phyloP scores from a whole-genome alignment of 192 early-diverging fungal species.

The Coemansia aciculifera region DNA sequence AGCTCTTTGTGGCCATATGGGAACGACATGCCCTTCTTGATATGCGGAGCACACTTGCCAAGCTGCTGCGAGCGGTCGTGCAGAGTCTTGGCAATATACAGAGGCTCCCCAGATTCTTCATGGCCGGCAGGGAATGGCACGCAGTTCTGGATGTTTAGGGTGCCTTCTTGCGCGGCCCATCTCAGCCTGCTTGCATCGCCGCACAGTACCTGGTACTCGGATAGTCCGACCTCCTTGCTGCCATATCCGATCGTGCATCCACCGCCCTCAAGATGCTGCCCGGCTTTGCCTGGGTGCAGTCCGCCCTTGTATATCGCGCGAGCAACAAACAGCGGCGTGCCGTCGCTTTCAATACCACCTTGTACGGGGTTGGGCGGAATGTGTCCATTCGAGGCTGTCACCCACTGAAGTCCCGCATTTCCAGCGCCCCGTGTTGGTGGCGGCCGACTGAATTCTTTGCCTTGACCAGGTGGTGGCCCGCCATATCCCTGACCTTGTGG shows the following conservation, averaged over 20 bases:
- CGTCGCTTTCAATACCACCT: slow-evolving; percentile 61
- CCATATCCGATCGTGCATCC: slow-evolving; percentile 58
- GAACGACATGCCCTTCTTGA: slow-evolving; percentile 55
- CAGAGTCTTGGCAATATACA: slow-evolving; percentile 54
- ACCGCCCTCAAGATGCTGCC: slow-evolving; percentile 49
- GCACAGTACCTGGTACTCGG: slow-evolving; percentile 62
- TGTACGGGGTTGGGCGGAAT: slow-evolving; percentile 59
- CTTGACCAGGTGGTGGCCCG: not conserved
- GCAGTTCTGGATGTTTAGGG: slow-evolving; percentile 43
- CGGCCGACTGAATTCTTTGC: not conserved
- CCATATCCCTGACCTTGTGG: slow-evolving; percentile 12
- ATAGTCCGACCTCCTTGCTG: slow-evolving; percentile 56
- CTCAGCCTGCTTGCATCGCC: slow-evolving; percentile 59
- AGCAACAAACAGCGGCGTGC: slow-evolving; percentile 60
- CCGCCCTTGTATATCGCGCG: slow-evolving; percentile 57
- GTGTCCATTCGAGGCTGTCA: slow-evolving; percentile 37
- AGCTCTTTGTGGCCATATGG: slow-evolving; percentile 53
- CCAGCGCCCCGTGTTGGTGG: not conserved
- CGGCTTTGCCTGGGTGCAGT: slow-evolving; percentile 56
- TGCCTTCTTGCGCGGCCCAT: slow-evolving; percentile 56
- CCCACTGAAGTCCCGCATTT: slow-evolving; percentile 37
- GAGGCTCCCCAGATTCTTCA: slow-evolving; percentile 50
- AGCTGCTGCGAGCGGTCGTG: slow-evolving; percentile 55
- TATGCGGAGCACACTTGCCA: slow-evolving; percentile 56
- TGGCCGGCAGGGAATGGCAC: slow-evolving; percentile 44